Conservation (phyloP, 257 asterid species). For the Solanum tarijense region DNA sequence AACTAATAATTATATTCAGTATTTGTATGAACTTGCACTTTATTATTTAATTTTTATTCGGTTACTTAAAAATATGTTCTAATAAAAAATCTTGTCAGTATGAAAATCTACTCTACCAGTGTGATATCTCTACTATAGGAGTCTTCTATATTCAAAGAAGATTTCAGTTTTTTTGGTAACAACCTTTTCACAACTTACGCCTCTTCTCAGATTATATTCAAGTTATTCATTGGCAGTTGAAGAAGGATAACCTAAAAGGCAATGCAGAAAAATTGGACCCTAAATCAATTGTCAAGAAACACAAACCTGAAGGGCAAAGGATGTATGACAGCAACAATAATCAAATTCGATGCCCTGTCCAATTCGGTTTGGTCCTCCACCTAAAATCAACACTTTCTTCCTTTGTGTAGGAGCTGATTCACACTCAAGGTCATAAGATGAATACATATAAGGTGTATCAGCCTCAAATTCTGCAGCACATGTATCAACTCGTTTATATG, state of each 20-base stretch:
- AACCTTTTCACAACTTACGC: neutral
- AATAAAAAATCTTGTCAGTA: neutral
- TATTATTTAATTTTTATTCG: neutral
- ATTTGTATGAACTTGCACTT: neutral
- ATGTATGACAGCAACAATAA: conserved; percentile 95
- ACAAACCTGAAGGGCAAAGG: conserved; percentile 93
- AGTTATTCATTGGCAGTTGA: neutral
- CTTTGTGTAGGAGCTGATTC: conserved; percentile 73
- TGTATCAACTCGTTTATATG: conserved; percentile 89
- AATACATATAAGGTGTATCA: conserved; percentile 93
- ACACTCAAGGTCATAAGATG: conserved; percentile 81
- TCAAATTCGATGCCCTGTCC: conserved; percentile 99
- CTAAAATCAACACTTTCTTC: conserved; percentile 84
- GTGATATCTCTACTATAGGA: neutral
- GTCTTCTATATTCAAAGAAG: neutral
- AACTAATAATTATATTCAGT: neutral
- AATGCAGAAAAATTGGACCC: neutral
- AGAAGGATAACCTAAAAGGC: neutral
- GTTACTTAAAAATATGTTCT: neutral
- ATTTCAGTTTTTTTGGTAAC: neutral
- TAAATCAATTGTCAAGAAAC: conserved; percentile 1
- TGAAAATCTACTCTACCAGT: neutral
- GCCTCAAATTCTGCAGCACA: conserved; percentile 99
- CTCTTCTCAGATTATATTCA: neutral
- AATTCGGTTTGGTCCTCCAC: conserved; percentile 98